Conservation (phyloP, 495 filamentous ascomycete species). For the Durotheca rogersii region DNA sequence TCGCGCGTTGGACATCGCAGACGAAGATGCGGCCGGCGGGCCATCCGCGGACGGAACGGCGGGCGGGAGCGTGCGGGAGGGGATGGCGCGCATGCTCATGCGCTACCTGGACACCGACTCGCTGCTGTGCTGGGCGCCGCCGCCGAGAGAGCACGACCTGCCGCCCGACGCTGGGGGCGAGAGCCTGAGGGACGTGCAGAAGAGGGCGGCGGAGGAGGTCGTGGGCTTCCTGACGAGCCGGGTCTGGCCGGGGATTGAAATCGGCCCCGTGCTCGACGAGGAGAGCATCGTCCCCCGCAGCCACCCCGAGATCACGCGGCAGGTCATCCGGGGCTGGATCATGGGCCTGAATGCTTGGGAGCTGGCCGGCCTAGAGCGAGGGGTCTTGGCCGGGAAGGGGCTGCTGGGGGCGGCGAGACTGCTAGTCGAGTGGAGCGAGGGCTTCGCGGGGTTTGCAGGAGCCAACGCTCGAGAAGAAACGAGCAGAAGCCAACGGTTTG, state of each 20-base stretch:
- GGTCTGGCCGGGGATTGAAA: slow-evolving; percentile 84
- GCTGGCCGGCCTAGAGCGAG: slow-evolving; percentile 82
- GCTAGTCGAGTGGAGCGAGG: slow-evolving; percentile 85
- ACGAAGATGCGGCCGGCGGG: slow-evolving; percentile 41
- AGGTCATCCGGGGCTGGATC: slow-evolving; percentile 81
- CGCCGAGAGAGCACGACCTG: slow-evolving; percentile 41
- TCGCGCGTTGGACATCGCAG: slow-evolving; percentile 74
- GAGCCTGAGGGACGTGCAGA: slow-evolving; percentile 71
- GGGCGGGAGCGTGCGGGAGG: slow-evolving; percentile 44
- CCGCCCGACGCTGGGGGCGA: slow-evolving; percentile 39
- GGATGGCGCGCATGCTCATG: slow-evolving; percentile 67
- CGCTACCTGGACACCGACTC: slow-evolving; percentile 91
- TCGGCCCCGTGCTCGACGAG: slow-evolving; percentile 72
- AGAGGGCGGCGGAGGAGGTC: slow-evolving; percentile 62
- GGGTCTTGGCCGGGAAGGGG: slow-evolving; percentile 80
- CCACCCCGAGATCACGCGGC: slow-evolving; percentile 70
- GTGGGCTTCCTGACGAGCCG: slow-evolving; percentile 65
- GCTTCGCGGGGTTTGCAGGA: slow-evolving; percentile 48
- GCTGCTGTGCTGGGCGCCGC: slow-evolving; percentile 85
- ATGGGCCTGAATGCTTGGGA: slow-evolving; percentile 68
- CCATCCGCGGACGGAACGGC: slow-evolving; percentile 50
- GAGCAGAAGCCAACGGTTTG: slow-evolving; percentile 46
- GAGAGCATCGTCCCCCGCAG: slow-evolving; percentile 67
- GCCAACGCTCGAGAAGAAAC: slow-evolving; percentile 23
- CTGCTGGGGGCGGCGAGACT: slow-evolving; percentile 73